Base-by-base conservation (phyloP, 805 yeast species). In the Clavispora vitiphila region DNA sequence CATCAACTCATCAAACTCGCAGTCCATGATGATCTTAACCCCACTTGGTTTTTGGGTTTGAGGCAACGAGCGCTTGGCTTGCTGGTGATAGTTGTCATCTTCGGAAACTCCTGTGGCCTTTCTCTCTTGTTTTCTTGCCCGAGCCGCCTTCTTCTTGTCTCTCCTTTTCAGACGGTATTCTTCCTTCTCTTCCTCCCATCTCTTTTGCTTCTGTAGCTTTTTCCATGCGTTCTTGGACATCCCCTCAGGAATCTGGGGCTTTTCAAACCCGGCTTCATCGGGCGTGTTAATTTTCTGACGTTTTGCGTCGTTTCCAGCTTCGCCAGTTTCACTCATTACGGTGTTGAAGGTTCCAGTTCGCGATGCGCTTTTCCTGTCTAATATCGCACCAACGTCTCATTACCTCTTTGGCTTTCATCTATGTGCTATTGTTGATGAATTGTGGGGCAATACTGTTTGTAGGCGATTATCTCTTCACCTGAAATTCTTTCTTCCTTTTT, bases 1-100 rank as follows among this genome's bases (percentile, higher is more conserved):
- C 99, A 93, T 93, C 54, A 85, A 57, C 35, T 86, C 93, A 56
- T 93, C 98, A 61, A 91, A 91, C 12, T 76, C 85, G 64, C 99
- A 91, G 62, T 91, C 99, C 48, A 90, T 57, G n/a, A 90, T 66
- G 21, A 90, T 69, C 5, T 60, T 65, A 7, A 80, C 72, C 0
- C 75, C 78, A 2, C 80, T 69, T 10, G 62, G 62, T 2, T 48
- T 51, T 55, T 82, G 89, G 11, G 68, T 64, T 18, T 64, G 44
- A 0, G 65, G 71, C n/a, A 71, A 66, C 30, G 57, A 58, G 29
- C 61, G 61, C 42, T 50, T 55, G 38, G 47, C 53, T 32, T 44
- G 47, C 41, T 42, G 60, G 30, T 58, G 64, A 42, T 58, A 55
- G 35, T 58, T 56, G 16, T 46, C 45, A 12, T 41, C 51, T 3